A percentile compares a stretch with the other conserved stretches of the same genome.
Conservation (phyloP, 139 green algal genomes). For the Zygnema cylindricum region DNA sequence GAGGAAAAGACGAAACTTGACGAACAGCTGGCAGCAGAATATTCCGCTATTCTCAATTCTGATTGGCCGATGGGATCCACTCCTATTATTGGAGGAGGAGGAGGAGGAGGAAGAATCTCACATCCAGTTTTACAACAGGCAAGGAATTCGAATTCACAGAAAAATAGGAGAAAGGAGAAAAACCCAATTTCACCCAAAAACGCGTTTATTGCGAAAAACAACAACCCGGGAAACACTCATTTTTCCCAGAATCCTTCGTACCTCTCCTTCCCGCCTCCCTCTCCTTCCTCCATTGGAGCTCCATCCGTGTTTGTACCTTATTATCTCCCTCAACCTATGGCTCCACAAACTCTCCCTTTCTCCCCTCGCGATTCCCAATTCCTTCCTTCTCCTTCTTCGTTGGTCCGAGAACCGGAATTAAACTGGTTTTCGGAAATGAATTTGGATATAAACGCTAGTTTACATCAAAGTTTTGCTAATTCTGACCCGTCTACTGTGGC, state of each 20-base stretch:
- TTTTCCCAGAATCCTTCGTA: background rate
- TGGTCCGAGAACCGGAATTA: background rate
- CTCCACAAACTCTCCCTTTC: background rate
- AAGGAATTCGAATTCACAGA: too few species aligned
- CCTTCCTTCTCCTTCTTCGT: background rate
- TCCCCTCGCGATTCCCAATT: background rate
- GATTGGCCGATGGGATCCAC: background rate
- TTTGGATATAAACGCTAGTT: background rate
- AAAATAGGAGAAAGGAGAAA: too few species aligned
- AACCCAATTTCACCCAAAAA: background rate
- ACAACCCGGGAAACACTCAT: background rate
- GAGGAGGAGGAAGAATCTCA: background rate
- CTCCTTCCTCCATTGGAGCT: background rate
- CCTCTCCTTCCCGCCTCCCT: background rate
- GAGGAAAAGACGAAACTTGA: background rate
- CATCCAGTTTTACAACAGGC: too few species aligned
- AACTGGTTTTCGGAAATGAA: too few species aligned
- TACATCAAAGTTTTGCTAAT: background rate
- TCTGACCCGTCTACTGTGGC: background rate
- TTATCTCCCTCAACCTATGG: background rate
- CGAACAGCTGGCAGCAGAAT: background rate
- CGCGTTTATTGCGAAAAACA: too few species aligned
- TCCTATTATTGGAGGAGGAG: background rate
- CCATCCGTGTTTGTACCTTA: too few species aligned
- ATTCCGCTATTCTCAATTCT: background rate